Percentiles rank a stretch among this genome's conserved stretches.
These are phyloP conservation scores for Tricholoma sp. DNA, from an alignment of 768 basidiomycete species.

Conservation along the genomic window DNA sequence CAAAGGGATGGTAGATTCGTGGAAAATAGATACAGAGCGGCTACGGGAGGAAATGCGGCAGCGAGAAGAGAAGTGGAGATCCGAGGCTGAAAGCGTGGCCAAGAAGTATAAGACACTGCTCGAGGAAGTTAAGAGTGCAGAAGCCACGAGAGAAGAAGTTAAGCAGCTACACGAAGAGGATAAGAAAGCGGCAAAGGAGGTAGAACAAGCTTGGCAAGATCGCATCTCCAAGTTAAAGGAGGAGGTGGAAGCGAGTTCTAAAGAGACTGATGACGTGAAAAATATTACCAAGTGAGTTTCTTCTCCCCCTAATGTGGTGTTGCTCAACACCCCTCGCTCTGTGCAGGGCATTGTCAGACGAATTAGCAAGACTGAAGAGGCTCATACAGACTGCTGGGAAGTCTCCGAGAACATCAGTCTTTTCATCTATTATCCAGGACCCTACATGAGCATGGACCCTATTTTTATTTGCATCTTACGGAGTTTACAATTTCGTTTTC, in stretches of 20 bases:
- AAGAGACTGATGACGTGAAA: slow-evolving; percentile 51
- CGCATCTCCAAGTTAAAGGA: slow-evolving; percentile 50
- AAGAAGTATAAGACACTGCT: slow-evolving; percentile 65
- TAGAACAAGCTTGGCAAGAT: slow-evolving; percentile 57
- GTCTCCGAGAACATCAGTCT: slow-evolving; percentile 10
- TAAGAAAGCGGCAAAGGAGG: slow-evolving; percentile 41
- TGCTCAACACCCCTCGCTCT: slow-evolving; percentile 6
- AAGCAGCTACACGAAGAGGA: slow-evolving; percentile 48
- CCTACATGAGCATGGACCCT: neutral
- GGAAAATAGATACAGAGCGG: slow-evolving; percentile 67
- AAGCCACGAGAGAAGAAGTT: slow-evolving; percentile 40
- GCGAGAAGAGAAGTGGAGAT: slow-evolving; percentile 63
- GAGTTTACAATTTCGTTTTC: neutral
- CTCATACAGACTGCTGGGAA: slow-evolving; percentile 59
- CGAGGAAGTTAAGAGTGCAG: slow-evolving; percentile 56
- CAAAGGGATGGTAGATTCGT: slow-evolving; percentile 65
- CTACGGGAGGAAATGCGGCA: slow-evolving; percentile 71
- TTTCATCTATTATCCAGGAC: slow-evolving; percentile 5
- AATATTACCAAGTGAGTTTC: slow-evolving; percentile 57
- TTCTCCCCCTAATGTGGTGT: slow-evolving; percentile 2
- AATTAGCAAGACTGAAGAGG: slow-evolving; percentile 64
- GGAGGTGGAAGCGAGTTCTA: slow-evolving; percentile 47
- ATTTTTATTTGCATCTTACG: neutral
- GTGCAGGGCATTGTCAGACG: slow-evolving; percentile 50
- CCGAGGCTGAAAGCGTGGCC: slow-evolving; percentile 62